Evolutionary conservation across 306 rosid species (phyloP).

Genomic region (Gastrolobium bilobum): DNA sequence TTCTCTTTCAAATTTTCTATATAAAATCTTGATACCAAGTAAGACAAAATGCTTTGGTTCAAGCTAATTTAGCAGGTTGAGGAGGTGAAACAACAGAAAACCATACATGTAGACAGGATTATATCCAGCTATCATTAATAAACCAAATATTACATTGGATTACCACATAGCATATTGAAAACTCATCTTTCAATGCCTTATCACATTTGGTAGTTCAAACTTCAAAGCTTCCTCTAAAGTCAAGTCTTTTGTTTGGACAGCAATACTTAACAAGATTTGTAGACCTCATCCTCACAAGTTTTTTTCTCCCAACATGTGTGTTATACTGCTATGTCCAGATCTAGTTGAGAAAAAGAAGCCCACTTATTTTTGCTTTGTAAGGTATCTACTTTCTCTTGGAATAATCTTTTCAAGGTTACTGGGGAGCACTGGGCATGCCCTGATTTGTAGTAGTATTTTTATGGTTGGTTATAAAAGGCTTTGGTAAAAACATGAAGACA

Average conservation of each 20-base stretch:
- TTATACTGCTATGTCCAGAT: background rate
- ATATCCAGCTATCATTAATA: background rate
- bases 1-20: conserved; percentile 2
- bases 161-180: conserved; percentile 11
- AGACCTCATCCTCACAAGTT: background rate
- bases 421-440: background rate
- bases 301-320: background rate
- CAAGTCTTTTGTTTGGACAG: background rate
- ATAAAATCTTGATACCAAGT: background rate
- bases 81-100: background rate
- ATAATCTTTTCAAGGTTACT: background rate
- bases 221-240: conserved; percentile 17
- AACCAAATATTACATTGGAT: background rate
- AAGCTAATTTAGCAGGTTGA: background rate
- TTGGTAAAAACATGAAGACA: background rate
- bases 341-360: background rate
- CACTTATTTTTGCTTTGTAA: no score
- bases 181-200: background rate
- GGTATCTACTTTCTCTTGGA: background rate
- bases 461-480: background rate
- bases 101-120: background rate
- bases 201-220: background rate
- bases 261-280: background rate
- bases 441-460: background rate
- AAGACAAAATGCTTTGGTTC: background rate